Percentiles rank a stretch among this genome's conserved stretches.
Evolutionary conservation across 2,329 filamentous ascomycete genomes (phyloP).

Genomic region (Sordariomycetes sp.): DNA sequence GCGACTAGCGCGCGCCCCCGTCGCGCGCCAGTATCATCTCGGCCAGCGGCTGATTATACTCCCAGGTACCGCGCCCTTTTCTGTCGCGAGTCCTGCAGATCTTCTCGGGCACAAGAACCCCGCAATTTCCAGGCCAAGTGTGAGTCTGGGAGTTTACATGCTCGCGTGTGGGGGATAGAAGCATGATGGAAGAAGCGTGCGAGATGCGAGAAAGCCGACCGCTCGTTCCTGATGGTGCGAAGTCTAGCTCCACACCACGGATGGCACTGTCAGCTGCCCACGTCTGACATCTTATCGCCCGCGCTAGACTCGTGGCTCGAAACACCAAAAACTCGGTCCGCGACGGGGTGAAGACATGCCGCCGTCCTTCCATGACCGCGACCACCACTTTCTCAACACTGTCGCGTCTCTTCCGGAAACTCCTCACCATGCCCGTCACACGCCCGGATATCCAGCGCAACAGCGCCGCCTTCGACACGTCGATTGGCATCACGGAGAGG

Average conservation of each 20-base stretch:
- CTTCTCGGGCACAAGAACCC: no score
- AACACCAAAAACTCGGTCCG: neutral
- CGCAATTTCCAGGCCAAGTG: no score
- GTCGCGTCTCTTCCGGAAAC: neutral
- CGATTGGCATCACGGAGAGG: constrained; percentile 24
- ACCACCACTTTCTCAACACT: neutral
- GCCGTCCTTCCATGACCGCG: neutral
- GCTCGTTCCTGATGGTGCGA: no score
- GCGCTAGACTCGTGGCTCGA: neutral
- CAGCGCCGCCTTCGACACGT: constrained; percentile 16
- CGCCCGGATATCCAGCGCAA: constrained; percentile 4
- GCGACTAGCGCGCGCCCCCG: no score
- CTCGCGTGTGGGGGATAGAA: neutral
- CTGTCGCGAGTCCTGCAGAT: no score
- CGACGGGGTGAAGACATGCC: neutral
- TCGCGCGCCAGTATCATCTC: neutral
- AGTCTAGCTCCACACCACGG: no score
- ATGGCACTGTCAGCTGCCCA: no score
- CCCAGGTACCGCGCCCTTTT: no score
- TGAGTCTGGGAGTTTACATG: neutral
- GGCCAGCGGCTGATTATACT: no score
- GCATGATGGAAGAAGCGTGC: neutral
- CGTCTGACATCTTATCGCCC: neutral
- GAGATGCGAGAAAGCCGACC: no score
- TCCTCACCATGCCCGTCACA: neutral